A percentile compares a stretch with the other conserved stretches of the same genome.
These are phyloP conservation scores for Colletotrichum tofieldiae DNA, from an alignment of 2,329 filamentous ascomycete genomes.

Conservation along the genomic window DNA sequence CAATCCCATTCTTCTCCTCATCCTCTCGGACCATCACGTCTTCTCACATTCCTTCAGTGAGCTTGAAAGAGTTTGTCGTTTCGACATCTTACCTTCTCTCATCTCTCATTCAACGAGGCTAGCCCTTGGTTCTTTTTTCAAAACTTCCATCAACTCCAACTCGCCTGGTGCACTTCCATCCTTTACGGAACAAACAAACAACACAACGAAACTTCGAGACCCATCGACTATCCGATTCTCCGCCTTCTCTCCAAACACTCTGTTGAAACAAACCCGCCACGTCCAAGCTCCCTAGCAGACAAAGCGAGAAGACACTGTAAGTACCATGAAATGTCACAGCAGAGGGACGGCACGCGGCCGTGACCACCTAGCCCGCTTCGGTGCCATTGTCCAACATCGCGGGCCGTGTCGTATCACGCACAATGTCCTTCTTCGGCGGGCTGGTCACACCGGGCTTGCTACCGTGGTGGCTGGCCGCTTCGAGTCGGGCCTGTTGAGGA, in stretches of 20 bases:
- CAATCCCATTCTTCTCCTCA: constrained; percentile 24
- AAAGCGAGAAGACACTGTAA: constrained; percentile 43
- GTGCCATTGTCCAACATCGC: constrained; percentile 37
- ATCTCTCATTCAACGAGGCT: constrained; percentile 51
- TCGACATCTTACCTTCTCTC: constrained; percentile 46
- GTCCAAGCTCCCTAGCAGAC: constrained; percentile 37
- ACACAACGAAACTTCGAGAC: constrained; percentile 40
- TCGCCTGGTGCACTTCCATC: constrained; percentile 48
- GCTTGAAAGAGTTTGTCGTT: constrained; percentile 44
- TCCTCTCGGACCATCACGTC: constrained; percentile 43
- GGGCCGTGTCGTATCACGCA: constrained; percentile 30
- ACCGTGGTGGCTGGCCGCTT: constrained; percentile 32
- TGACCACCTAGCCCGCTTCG: constrained; percentile 9
- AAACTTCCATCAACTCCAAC: constrained; percentile 45
- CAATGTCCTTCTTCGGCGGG: constrained; percentile 40
- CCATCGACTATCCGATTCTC: constrained; percentile 38
- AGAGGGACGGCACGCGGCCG: constrained; percentile 19
- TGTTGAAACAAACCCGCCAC: constrained; percentile 30
- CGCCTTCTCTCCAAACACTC: constrained; percentile 33
- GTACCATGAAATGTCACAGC: constrained; percentile 27
- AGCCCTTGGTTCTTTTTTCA: constrained; percentile 53
- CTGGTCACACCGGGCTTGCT: constrained; percentile 24
- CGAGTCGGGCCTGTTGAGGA: constrained; percentile 39
- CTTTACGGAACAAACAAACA: constrained; percentile 41
- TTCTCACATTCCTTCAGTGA: constrained; percentile 44